phyloP scores from a whole-genome alignment of 805 yeast genomes.

The Spathaspora girioi region DNA sequence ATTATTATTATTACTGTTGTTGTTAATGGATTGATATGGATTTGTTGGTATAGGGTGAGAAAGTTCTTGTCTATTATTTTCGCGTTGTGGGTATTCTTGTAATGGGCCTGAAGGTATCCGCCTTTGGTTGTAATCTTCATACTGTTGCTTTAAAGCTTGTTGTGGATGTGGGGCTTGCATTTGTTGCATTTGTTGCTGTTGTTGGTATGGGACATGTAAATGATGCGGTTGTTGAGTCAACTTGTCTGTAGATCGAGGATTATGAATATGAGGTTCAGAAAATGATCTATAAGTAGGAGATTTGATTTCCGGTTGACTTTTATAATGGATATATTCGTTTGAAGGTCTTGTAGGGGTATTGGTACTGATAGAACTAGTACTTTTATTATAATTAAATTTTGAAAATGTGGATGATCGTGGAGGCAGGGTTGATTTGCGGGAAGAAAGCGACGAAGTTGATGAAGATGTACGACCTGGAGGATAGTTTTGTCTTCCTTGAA shows the following conservation, averaged over 20 bases:
- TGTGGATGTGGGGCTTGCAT: background rate
- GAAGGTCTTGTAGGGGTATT: background rate
- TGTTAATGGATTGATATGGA: background rate
- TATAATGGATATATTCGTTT: background rate
- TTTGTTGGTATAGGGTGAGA: background rate
- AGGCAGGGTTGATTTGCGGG: background rate
- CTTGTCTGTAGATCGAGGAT: background rate
- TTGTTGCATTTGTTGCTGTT: background rate
- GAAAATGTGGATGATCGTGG: background rate
- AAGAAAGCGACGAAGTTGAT: constrained; percentile 1
- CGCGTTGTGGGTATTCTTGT: background rate
- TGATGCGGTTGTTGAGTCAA: background rate
- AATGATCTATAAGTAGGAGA: background rate
- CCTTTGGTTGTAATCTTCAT: background rate
- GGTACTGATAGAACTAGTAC: constrained; percentile 3
- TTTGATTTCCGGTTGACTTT: background rate
- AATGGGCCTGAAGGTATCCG: background rate
- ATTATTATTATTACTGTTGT: background rate
- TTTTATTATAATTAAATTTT: constrained; percentile 1
- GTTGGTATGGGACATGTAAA: background rate
- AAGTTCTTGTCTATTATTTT: background rate
- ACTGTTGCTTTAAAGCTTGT: background rate
- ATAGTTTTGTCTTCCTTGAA: no score
- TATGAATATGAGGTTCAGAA: background rate
- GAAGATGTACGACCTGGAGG: background rate